Evolutionary conservation across 2,329 filamentous ascomycete genomes (phyloP).

Genomic region (Ramularia endophylla): DNA sequence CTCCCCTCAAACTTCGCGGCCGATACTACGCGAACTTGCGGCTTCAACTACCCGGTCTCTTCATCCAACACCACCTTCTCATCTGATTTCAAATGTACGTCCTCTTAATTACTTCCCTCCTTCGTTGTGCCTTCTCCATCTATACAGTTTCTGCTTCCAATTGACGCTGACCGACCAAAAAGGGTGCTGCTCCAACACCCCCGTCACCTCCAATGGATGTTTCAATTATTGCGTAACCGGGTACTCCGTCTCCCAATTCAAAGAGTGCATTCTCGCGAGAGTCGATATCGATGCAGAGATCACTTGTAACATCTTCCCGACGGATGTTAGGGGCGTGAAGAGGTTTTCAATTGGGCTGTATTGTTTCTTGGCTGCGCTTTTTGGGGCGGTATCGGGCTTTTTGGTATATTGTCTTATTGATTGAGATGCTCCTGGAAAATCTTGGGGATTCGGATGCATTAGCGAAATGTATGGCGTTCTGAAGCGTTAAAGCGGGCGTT

Average conservation of each 20-base stretch:
- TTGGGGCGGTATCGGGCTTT: neutral
- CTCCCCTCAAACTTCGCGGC: neutral
- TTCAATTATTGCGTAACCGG: conserved; percentile 1
- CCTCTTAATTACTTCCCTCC: too few relatives aligned
- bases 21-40: neutral
- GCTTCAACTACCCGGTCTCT: neutral
- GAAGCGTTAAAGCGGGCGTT: too few relatives aligned
- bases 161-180: too few relatives aligned
- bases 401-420: too few relatives aligned
- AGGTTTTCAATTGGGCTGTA: neutral
- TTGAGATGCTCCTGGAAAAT: too few relatives aligned
- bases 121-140: too few relatives aligned
- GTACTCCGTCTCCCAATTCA: neutral
- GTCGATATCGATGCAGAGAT: neutral
- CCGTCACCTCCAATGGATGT: neutral
- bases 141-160: too few relatives aligned
- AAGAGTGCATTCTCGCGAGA: neutral
- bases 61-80: neutral
- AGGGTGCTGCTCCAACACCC: neutral
- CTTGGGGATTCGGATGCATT: too few relatives aligned
- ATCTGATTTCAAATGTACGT: neutral
- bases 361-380: neutral
- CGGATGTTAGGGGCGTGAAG: neutral
- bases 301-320: neutral
- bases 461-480: too few relatives aligned